Evolutionary conservation across 1,284 basidiomycete species (phyloP), one percentile per base, ranked within the genome.

Genomic region (Irpex lacteus): DNA sequence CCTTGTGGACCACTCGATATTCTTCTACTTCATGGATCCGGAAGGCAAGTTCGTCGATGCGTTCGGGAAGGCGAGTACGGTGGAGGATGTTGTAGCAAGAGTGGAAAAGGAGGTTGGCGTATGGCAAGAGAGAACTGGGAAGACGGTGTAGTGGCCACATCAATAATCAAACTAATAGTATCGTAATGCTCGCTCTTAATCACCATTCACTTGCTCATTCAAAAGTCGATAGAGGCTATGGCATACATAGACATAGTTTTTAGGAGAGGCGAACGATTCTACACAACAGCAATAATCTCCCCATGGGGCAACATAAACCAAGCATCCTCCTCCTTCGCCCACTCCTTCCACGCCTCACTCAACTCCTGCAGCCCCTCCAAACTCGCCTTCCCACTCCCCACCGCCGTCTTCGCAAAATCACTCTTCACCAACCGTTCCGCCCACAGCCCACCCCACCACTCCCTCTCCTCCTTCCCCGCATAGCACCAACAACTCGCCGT

Each of bases 21-120:
- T 96, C 76, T 95, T 99, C 74, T 99, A 99, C 78, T 85, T 99
- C 40, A 98, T 99, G 96, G 96, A 98, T 74, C 97, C 98, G 0
- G 79, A 89, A 6, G 97, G 97, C 18, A 85, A 92, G 73, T 99
- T 98, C 70, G 95, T 98, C 1, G 96, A 99, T 71, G 97, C 98
- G 2, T 98, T 98, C 75, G 98, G 97, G 9, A 95, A 98, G 79
- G 85, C 84, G 61, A 89, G 85, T 61, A 85, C 84, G 0, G 82
- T 86, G 4, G 84, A 90, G 44, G 92, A 95, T 44, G 91, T 97
- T 13, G 77, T 85, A 5, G 78, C 78, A 59, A 85, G 85, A 68
- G 83, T 91, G 58, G 74, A 81, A 62, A 84, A 86, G 70, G 85
- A 84, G 68, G 75, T 92, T n/a, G 73, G 64, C 26, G 78, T 81